Evolutionary conservation across 2,329 filamentous ascomycete species (phyloP).

Genomic region (Pseudogymnoascus sp.): DNA sequence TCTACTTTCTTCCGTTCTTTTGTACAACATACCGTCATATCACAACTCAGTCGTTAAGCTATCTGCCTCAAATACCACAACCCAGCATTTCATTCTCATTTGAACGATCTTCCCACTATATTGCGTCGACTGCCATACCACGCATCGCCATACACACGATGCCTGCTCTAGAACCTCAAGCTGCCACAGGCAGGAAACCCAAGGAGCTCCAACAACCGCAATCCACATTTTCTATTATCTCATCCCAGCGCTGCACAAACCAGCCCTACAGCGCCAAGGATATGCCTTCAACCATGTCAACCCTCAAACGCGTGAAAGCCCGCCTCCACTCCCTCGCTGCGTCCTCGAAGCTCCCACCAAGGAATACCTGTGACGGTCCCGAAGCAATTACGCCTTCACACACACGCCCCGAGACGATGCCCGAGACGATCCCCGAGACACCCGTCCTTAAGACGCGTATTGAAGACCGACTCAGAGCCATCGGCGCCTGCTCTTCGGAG

Average conservation of each 20-base stretch:
- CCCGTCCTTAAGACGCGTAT: neutral
- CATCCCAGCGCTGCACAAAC: neutral
- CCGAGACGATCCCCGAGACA: neutral
- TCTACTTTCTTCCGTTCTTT: neutral
- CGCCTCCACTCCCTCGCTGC: neutral
- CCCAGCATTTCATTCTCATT: neutral
- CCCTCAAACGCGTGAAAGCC: neutral
- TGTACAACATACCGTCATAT: neutral
- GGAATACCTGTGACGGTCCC: neutral
- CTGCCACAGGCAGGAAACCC: neutral
- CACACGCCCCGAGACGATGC: no score
- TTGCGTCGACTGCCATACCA: neutral
- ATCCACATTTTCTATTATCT: neutral
- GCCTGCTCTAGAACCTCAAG: neutral
- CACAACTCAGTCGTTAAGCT: neutral
- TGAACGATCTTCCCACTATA: neutral
- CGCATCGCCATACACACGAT: neutral
- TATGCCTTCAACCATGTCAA: neutral
- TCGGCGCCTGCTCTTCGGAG: neutral
- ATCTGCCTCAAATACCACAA: neutral
- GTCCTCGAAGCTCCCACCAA: neutral
- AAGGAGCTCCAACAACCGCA: neutral
- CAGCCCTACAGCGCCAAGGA: neutral
- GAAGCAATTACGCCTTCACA: neutral
- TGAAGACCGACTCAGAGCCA: neutral